phyloP scores from a whole-genome alignment of 352 stramenopile species.

The Globisporangium canariense region DNA sequence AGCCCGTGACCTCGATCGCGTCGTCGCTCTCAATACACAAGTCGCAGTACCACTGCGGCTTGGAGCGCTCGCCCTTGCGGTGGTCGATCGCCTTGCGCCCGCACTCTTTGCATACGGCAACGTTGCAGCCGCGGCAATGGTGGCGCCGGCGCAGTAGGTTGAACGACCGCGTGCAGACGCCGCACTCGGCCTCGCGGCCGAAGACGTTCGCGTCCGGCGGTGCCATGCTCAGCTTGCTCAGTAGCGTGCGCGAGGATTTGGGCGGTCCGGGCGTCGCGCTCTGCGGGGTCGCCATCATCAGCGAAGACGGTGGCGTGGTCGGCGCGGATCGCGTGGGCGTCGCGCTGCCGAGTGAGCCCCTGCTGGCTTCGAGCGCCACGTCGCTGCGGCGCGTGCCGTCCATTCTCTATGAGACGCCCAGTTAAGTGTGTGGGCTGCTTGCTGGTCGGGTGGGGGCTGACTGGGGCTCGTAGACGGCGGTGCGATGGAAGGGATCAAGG shows the following conservation, averaged over 20 bases:
- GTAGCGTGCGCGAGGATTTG: conserved; percentile 21
- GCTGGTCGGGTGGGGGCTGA: no score
- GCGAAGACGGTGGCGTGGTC: conserved; percentile 12
- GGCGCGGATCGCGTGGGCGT: conserved; percentile 15
- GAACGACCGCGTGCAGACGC: conserved; percentile 75
- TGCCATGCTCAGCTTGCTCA: conserved; percentile 36
- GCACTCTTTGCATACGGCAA: conserved; percentile 84
- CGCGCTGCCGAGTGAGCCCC: conserved; percentile 9
- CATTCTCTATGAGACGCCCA: conserved; percentile 1
- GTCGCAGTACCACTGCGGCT: conserved; percentile 80
- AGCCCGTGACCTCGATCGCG: conserved; percentile 61
- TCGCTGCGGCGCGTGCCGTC: conserved; percentile 21
- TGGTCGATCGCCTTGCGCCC: conserved; percentile 73
- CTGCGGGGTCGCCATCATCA: conserved; percentile 1
- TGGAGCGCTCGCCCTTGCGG: conserved; percentile 42
- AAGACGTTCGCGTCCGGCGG: conserved; percentile 44
- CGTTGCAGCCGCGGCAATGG: conserved; percentile 81
- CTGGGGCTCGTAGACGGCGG: background rate
- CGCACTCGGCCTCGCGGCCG: conserved; percentile 68
- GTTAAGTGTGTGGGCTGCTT: no score
- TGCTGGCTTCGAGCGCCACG: conserved; percentile 13
- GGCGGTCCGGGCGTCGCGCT: conserved; percentile 3
- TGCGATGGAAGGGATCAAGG: background rate
- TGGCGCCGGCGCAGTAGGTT: conserved; percentile 79
- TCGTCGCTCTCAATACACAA: conserved; percentile 63